Evolutionary conservation across 169 alveolate species (phyloP), one percentile per base, ranked within the genome.

Genomic region (Neospora caninum): DNA sequence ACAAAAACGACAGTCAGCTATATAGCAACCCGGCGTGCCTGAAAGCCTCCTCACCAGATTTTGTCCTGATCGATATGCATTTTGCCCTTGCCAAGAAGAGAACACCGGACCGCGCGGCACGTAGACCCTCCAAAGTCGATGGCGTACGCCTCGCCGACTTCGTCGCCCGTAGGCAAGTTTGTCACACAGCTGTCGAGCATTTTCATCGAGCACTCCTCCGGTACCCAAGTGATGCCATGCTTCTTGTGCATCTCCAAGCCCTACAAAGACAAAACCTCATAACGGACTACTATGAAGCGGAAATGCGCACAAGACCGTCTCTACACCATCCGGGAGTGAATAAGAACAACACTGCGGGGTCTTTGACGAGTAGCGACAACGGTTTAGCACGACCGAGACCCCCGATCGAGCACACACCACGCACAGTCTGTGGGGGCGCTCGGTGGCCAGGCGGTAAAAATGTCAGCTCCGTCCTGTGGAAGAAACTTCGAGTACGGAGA

Each of bases 61-160:
- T 73, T 73, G 84, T 73, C 84, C 78, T 94, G 94, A 43, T 92
- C 45, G 18, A 80, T 0, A 0, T 6, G 45, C 20, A 88, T 70
- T 67, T 86, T 84, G 53, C 96, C 96, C 22, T 80, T 91, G 29
- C 99, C 99, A 45, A 92, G 93, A 78, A 98, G 92, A 31, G 96
- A 94, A 67, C 97, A 96, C 70, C 99, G 94, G 18, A 98, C 99
- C 36, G 98, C 97, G 43, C 99, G 58, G 54, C 97, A 95, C 84
- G 97, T 97, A 22, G 99, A 96, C 13, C 99, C 99, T 31, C 99
- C 99, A 92, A 98, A 98, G 91, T 98, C 99, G 31, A 98, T 94
- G 34, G 99, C 99, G 92, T 98, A 98, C 94, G 95, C 97, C 29
- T 97, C 97, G 39, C 99, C 99, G 45, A 58, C 96, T 94, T 98